phyloP scores from a whole-genome alignment of 768 basidiomycete genomes.

The Artomyces pyxidatus region DNA sequence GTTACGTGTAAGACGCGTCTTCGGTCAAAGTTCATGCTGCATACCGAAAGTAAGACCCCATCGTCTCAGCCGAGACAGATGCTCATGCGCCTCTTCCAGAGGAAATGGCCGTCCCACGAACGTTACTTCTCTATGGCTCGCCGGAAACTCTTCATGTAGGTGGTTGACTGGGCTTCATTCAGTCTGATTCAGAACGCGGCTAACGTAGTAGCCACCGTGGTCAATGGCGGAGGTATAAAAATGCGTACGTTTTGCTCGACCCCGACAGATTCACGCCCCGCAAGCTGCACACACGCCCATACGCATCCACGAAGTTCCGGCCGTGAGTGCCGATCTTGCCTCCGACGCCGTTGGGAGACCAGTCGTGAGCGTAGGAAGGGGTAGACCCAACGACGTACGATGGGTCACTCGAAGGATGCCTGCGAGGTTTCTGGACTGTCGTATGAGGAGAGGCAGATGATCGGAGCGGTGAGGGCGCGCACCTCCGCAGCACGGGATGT shows the following conservation, averaged over 20 bases:
- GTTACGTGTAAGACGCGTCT: too few relatives aligned
- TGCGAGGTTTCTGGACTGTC: conserved; percentile 11
- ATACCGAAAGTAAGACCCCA: conserved; percentile 86
- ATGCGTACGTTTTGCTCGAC: conserved; percentile 67
- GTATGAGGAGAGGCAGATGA: neutral
- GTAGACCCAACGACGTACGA: conserved; percentile 40
- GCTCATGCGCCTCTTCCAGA: conserved; percentile 78
- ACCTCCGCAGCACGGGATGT: neutral
- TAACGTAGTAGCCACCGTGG: conserved; percentile 10
- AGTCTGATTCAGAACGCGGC: neutral
- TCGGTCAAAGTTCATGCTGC: too few relatives aligned
- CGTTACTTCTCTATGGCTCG: conserved; percentile 53
- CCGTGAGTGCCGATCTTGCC: conserved; percentile 54
- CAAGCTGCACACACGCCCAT: conserved; percentile 72
- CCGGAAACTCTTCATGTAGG: conserved; percentile 60
- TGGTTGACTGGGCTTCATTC: conserved; percentile 55
- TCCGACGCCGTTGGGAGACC: conserved; percentile 51
- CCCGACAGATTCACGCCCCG: conserved; percentile 86
- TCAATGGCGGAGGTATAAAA: neutral
- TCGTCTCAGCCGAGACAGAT: conserved; percentile 68
- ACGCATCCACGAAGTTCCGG: conserved; percentile 73
- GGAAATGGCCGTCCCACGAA: conserved; percentile 93
- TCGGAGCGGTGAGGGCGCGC: neutral
- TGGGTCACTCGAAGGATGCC: conserved; percentile 40
- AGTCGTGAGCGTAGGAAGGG: conserved; percentile 62